phyloP scores from a whole-genome alignment of 2,329 filamentous ascomycete genomes.

The Apiospora koreana region DNA sequence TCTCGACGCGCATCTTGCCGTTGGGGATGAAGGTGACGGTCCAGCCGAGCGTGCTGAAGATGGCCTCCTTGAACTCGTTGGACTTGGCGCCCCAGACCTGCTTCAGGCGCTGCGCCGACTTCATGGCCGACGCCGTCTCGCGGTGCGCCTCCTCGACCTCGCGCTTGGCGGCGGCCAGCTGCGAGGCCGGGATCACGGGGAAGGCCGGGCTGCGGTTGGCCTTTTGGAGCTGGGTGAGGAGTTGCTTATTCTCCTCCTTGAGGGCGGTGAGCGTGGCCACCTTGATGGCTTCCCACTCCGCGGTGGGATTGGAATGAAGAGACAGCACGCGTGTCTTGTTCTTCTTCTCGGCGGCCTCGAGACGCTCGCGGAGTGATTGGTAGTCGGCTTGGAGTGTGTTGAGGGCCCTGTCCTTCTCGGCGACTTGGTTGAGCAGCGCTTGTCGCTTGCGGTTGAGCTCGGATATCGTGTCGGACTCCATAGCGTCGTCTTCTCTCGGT shows the following conservation, averaged over 20 bases:
- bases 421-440: constrained; percentile 44
- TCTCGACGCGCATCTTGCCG: constrained; percentile 90
- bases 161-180: constrained; percentile 73
- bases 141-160: constrained; percentile 72
- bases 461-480: constrained; percentile 70
- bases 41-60: constrained; percentile 90
- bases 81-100: constrained; percentile 92
- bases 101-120: constrained; percentile 81
- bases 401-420: constrained; percentile 72
- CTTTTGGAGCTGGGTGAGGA: constrained; percentile 70
- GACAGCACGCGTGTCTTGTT: constrained; percentile 82
- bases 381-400: constrained; percentile 68
- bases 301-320: constrained; percentile 88
- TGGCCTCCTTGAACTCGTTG: constrained; percentile 91
- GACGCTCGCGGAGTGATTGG: constrained; percentile 72
- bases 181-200: constrained; percentile 73
- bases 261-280: constrained; percentile 75
- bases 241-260: constrained; percentile 79
- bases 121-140: constrained; percentile 73
- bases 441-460: constrained; percentile 86
- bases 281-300: constrained; percentile 83
- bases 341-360: constrained; percentile 64
- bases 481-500: constrained; percentile 57
- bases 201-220: constrained; percentile 42
- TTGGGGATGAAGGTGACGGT: constrained; percentile 96